A percentile compares a stretch with the other conserved stretches of the same genome.
Evolutionary conservation across 257 asterid species (phyloP).

Genomic region (Forsythia viridissima): DNA sequence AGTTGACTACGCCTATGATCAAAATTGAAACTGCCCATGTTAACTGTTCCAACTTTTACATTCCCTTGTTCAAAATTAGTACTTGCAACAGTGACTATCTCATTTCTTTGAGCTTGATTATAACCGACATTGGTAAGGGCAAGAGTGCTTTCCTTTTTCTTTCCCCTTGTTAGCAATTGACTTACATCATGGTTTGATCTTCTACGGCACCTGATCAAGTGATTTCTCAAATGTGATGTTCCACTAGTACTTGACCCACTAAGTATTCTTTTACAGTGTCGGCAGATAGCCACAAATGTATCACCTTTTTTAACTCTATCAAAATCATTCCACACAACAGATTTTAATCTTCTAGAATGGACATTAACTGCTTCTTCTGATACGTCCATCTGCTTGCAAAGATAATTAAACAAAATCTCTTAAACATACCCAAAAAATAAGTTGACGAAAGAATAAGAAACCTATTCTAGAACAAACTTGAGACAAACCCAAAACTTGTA

Average conservation of each 20-base stretch:
- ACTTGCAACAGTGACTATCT: slow-evolving; percentile 57
- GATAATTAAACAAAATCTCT: slow-evolving; percentile 17
- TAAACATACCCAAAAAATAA: slow-evolving; percentile 11
- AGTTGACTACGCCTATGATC: slow-evolving; percentile 64
- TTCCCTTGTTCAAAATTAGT: slow-evolving; percentile 39
- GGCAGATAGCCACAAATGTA: slow-evolving; percentile 72
- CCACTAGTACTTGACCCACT: slow-evolving; percentile 97
- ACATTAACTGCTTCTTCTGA: slow-evolving; percentile 71
- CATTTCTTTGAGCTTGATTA: slow-evolving; percentile 45
- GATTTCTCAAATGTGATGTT: slow-evolving; percentile 91
- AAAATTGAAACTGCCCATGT: slow-evolving; percentile 44
- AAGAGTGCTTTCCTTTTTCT: slow-evolving; percentile 62
- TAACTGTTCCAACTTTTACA: slow-evolving; percentile 36
- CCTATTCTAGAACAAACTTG: background rate
- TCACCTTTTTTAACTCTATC: slow-evolving; percentile 91
- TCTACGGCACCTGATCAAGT: slow-evolving; percentile 80
- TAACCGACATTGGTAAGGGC: slow-evolving; percentile 46
- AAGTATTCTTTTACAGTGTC: slow-evolving; percentile 86
- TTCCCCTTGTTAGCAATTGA: slow-evolving; percentile 63
- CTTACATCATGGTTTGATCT: slow-evolving; percentile 67
- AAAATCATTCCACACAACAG: slow-evolving; percentile 93
- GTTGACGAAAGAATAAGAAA: background rate
- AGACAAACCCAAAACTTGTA: background rate
- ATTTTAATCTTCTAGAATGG: slow-evolving; percentile 80
- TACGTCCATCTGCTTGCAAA: slow-evolving; percentile 55